Base-by-base conservation (phyloP, 1,139 yeast species). In the Suhomyces anneliseae region DNA sequence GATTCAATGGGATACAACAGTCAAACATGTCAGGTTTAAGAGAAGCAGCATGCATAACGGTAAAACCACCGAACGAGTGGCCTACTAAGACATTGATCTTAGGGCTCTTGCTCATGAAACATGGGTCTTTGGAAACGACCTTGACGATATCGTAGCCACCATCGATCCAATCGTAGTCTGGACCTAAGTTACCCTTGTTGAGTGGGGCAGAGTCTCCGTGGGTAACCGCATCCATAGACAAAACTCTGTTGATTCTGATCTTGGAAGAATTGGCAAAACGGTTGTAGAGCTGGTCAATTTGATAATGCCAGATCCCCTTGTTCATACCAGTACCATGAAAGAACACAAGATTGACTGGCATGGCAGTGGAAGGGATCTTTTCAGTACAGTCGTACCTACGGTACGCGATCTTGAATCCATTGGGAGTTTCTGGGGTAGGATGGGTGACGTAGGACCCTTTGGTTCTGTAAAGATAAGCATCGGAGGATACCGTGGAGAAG, bases 251-350 rank as follows among this genome's bases (percentile, higher is more conserved):
- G 19, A 51, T 27, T 8, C 42, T 39, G 7, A 35, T 19, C 15
- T 2, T 27, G 7, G n/a, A n/a, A 35, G 66, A 45, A 41, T 66
- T 67, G 27, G 11, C 9, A 37, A 41, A 45, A 39, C 35, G 27
- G n/a, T 19, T 34, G 38, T 39, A 47, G 31, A 48, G 45, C 34
- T 34, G 38, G 31, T 48, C 50, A 15, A 51, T 47, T 33, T 45
- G 51, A 27, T 40, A 38, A 42, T 50, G 53, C 54, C 54, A 52
- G 7, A 49, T 24, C 14, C 47, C 54, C 38, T 52, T 52, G 48
- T 50, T 50, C 55, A 52, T 52, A 4, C 55, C 55, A 5, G 46
- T 49, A 7, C 55, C 55, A 35, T 52, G 53, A 34, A 40, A 33
- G 34, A 50, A 50, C 14, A 50, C 48, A 24, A 48, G 24, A 27